Base-by-base conservation (phyloP, 2,329 filamentous ascomycete species). In the Ascochyta lentis region DNA sequence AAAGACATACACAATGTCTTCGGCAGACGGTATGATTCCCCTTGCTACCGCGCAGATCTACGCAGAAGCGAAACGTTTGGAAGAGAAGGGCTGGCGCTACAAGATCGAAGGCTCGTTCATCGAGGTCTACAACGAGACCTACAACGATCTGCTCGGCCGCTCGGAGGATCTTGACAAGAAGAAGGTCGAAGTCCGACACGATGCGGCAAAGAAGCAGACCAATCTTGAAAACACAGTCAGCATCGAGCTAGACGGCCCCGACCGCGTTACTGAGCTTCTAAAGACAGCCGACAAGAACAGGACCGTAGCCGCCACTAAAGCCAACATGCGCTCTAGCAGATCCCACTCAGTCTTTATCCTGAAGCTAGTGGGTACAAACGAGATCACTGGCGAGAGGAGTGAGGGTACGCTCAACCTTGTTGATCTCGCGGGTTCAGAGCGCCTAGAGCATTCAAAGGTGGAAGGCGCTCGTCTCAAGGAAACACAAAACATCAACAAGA, bases 401-500 rank as follows among this genome's bases (percentile, higher is more conserved):
- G 93, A 97, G 76, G 94, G 95, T 35, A 96, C 93, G 0, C 84
- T 99, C 55, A 99, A 99, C 76, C 83, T 99, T 3, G 95, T 99
- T 35, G 95, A 99, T 77, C 82, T 99, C 63, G 96, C 95, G 8
- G 95, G 95, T 26, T 96, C 91, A 9, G 95, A 99, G 77, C 85
- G 94, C 42, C 81, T 97, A 35, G 93, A 94, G 77, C 89, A 96
- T 73, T 94, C 90, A 43, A 88, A 91, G 59, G 92, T 89, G 3
- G 91, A 93, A 55, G 94, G 94, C 2, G 92, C 94, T 42, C 85
- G 92, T 42, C 86, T 96, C 79, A 91, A 89, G 77, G 95, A 99
- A 79, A 97, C 95, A 1, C 93, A 97, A 69, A 96, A 91, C 73
- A 99, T 99, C 83, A 99, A 99, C 81, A 94, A 92, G 79, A 95